phyloP scores from a whole-genome alignment of 1,284 basidiomycete genomes.

The Cerrena zonata region DNA sequence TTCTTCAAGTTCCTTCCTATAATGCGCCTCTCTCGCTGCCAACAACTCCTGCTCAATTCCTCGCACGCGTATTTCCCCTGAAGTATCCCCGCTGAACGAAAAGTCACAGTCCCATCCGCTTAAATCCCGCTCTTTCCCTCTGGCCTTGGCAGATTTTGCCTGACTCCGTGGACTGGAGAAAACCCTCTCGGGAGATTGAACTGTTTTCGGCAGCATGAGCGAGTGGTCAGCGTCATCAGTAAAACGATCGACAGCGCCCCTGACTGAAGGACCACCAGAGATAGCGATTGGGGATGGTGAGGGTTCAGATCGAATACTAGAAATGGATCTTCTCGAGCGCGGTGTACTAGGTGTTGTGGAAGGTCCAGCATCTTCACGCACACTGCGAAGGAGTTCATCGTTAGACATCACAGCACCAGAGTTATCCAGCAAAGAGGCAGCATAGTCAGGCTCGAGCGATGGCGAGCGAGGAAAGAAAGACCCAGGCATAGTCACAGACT shows the following conservation, averaged over 20 bases:
- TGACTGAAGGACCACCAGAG: constrained; percentile 1
- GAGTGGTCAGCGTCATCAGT: constrained; percentile 6
- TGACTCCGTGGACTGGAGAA: background rate
- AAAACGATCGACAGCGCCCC: background rate
- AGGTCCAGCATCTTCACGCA: background rate
- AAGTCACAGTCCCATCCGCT: constrained; percentile 9
- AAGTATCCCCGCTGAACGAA: constrained; percentile 27
- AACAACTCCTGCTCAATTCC: constrained; percentile 58
- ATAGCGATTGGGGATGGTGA: constrained; percentile 7
- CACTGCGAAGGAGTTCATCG: background rate
- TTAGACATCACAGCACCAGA: background rate
- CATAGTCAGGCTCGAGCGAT: constrained; percentile 48
- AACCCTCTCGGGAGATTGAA: background rate
- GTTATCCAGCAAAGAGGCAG: constrained; percentile 30
- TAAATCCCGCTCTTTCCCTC: constrained; percentile 44
- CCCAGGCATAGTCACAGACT: constrained; percentile 68
- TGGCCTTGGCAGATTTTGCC: constrained; percentile 19
- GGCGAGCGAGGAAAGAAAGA: constrained; percentile 66
- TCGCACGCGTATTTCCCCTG: constrained; percentile 41
- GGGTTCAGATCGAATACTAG: background rate
- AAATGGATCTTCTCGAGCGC: background rate
- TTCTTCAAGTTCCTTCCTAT: constrained; percentile 38
- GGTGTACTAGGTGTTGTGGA: background rate
- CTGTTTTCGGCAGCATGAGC: constrained; percentile 5
- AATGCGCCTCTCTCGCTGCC: constrained; percentile 46